Percentiles rank a stretch among this genome's conserved stretches.
These are phyloP conservation scores for Ramalina intermedia DNA, from an alignment of 495 filamentous ascomycete species.

Conservation along the genomic window DNA sequence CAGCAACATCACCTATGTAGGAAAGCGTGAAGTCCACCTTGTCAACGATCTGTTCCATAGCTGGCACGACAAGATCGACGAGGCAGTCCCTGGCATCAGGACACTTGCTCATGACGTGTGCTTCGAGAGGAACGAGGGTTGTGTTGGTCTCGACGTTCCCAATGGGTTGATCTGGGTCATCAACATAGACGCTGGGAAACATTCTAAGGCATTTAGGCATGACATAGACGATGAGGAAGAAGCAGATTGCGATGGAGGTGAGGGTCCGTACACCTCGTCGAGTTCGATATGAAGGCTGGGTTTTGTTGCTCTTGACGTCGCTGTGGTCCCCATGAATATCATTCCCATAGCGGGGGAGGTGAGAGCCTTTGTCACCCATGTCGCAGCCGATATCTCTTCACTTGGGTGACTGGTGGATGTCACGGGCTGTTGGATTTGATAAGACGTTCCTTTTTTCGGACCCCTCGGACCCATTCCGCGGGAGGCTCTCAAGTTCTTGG, in stretches of 20 bases:
- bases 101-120: constrained; percentile 92
- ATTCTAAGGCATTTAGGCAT: not conserved
- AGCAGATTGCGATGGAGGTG: not conserved
- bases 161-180: not conserved
- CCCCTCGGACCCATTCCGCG: too few species aligned
- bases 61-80: constrained; percentile 63
- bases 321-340: too few species aligned
- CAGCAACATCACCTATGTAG: constrained; percentile 53
- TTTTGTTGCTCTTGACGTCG: too few species aligned
- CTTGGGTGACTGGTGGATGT: too few species aligned
- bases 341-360: too few species aligned
- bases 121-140: constrained; percentile 61
- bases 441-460: too few species aligned
- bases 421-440: too few species aligned
- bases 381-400: too few species aligned
- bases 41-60: constrained; percentile 64
- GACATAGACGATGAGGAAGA: constrained; percentile 6
- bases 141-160: not conserved
- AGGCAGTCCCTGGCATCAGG: constrained; percentile 77
- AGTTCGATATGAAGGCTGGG: not conserved
- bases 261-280: not conserved
- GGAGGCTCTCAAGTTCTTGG: too few species aligned
- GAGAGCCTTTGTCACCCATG: too few species aligned
- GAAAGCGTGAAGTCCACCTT: constrained; percentile 87
- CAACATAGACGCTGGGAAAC: too few species aligned